Evolutionary conservation across 1,284 basidiomycete species (phyloP).

Genomic region (Heliocybe sulcata): DNA sequence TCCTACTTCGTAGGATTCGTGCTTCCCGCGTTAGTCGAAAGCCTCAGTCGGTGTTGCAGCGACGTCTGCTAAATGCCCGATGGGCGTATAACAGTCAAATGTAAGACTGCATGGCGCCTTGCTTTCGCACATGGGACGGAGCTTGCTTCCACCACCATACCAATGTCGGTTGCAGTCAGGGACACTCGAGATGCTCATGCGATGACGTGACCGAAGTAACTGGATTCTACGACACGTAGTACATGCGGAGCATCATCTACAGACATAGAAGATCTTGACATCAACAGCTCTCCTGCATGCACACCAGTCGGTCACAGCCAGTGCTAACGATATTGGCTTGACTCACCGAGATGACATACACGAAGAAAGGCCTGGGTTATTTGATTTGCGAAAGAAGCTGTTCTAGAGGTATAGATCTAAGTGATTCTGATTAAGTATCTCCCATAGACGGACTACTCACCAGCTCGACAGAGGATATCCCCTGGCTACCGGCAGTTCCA

Average conservation of each 20-base stretch:
- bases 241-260: background rate
- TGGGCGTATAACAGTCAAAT: too few relatives aligned
- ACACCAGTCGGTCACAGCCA: constrained; percentile 22
- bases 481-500: background rate
- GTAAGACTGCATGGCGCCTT: too few relatives aligned
- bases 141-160: too few relatives aligned
- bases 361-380: constrained; percentile 24
- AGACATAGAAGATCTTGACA: background rate
- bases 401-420: background rate
- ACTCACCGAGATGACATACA: background rate
- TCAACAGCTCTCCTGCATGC: background rate
- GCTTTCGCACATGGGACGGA: too few relatives aligned
- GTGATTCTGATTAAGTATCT: background rate
- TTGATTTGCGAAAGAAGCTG: constrained; percentile 22
- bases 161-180: background rate
- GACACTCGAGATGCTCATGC: background rate
- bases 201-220: background rate
- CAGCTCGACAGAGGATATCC: background rate
- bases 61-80: too few relatives aligned
- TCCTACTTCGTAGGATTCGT: too few relatives aligned
- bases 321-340: background rate
- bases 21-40: too few relatives aligned
- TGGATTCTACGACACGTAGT: background rate
- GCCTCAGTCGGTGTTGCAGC: too few relatives aligned
- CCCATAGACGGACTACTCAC: background rate